Percentiles rank a stretch among this genome's conserved stretches.
Conservation (phyloP, 2,329 filamentous ascomycete genomes). For the Chrysoporthe cubensis region DNA sequence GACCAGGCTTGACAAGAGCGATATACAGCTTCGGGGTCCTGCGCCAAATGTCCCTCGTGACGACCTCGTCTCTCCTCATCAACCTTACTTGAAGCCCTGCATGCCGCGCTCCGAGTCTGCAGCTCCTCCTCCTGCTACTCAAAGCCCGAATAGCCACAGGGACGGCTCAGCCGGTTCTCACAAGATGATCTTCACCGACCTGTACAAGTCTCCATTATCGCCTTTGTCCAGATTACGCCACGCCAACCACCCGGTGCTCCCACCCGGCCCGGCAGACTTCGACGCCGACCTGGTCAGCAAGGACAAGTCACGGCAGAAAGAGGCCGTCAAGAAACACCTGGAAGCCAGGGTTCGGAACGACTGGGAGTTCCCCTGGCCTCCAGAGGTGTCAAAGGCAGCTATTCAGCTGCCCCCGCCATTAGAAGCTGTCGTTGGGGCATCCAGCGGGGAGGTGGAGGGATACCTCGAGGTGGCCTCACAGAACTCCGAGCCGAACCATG, state of each 20-base stretch:
- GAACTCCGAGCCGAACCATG: neutral
- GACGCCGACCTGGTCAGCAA: constrained; percentile 64
- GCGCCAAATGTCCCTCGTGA: constrained; percentile 14
- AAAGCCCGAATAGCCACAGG: neutral
- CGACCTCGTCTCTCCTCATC: constrained; percentile 1
- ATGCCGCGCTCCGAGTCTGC: neutral
- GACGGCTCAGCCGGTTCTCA: constrained; percentile 4
- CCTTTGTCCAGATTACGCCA: constrained; percentile 57
- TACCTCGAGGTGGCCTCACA: constrained; percentile 27
- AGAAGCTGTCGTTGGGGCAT: constrained; percentile 8
- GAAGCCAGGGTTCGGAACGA: constrained; percentile 59
- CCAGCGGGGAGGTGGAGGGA: constrained; percentile 14
- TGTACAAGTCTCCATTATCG: constrained; percentile 60
- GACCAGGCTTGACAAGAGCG: constrained; percentile 8
- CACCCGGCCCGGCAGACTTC: constrained; percentile 47
- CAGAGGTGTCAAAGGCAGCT: constrained; percentile 26
- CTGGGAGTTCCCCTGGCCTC: constrained; percentile 65
- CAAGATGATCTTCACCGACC: constrained; percentile 62
- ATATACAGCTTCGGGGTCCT: neutral
- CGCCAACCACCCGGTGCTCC: constrained; percentile 39
- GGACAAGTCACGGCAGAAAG: constrained; percentile 66
- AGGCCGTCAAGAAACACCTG: constrained; percentile 62
- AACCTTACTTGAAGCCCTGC: neutral
- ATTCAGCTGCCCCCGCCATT: neutral
- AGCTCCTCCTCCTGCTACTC: constrained; percentile 1